Percentiles rank a stretch among this genome's conserved stretches.
Evolutionary conservation across 2,329 filamentous ascomycete species (phyloP).

Genomic region (Sporothrix schenckii): DNA sequence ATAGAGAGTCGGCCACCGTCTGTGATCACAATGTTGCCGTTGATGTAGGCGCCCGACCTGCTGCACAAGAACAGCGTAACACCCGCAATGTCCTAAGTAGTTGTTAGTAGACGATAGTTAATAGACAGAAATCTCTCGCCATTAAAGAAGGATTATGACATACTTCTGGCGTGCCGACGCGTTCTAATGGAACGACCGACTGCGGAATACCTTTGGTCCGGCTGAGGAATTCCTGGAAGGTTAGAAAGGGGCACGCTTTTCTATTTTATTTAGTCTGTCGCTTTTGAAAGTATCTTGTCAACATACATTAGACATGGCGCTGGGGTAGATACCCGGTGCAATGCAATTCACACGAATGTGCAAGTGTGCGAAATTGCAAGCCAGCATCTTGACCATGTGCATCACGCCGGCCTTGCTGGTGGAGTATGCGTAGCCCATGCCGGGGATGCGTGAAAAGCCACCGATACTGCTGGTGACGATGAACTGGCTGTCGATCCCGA

Average conservation of each 20-base stretch:
- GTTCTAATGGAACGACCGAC: constrained; percentile 1
- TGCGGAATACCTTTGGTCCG: background rate
- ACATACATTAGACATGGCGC: constrained; percentile 48
- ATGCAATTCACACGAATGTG: constrained; percentile 48
- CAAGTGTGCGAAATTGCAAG: constrained; percentile 60
- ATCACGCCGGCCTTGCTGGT: constrained; percentile 67
- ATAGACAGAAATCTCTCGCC: too few relatives aligned
- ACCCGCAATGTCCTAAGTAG: constrained; percentile 10
- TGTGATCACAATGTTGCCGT: constrained; percentile 20
- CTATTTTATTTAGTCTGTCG: too few relatives aligned
- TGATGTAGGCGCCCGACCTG: constrained; percentile 21
- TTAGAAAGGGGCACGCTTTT: background rate
- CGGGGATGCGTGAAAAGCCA: constrained; percentile 61
- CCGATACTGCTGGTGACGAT: constrained; percentile 68
- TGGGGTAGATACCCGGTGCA: constrained; percentile 47
- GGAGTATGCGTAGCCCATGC: constrained; percentile 68
- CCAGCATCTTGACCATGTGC: constrained; percentile 67
- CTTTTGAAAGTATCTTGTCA: background rate
- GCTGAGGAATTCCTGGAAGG: constrained; percentile 2
- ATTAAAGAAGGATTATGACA: background rate
- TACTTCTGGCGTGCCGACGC: constrained; percentile 11
- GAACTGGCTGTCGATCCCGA: constrained; percentile 42
- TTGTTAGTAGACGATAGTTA: background rate
- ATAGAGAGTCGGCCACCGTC: constrained; percentile 18
- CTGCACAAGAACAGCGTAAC: constrained; percentile 20